A percentile compares a stretch with the other conserved stretches of the same genome.
Conservation (phyloP, 352 stramenopile genomes). For the Globisporangium canariense region DNA sequence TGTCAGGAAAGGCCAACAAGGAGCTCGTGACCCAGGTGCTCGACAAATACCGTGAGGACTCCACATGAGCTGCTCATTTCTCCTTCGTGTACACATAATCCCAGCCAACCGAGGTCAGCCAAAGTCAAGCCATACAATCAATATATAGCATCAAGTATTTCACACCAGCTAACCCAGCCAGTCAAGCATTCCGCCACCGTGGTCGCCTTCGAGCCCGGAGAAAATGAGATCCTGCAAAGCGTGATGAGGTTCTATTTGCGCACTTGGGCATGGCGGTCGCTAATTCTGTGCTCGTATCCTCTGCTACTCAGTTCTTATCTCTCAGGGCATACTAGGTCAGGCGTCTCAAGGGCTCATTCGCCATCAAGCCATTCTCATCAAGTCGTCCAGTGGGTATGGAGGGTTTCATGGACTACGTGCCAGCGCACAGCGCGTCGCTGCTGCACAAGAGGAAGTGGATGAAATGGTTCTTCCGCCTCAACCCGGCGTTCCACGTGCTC, state of each 20-base stretch:
- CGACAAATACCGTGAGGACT: constrained; percentile 29
- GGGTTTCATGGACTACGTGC: constrained; percentile 58
- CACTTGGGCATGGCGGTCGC: neutral
- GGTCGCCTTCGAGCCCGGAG: too few species aligned
- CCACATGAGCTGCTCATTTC: neutral
- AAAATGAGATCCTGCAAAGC: neutral
- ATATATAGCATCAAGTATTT: constrained; percentile 8
- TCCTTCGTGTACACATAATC: neutral
- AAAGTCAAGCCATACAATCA: neutral
- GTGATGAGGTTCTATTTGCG: neutral
- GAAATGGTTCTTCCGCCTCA: constrained; percentile 45
- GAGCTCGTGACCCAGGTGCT: constrained; percentile 37
- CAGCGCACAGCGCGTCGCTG: constrained; percentile 19
- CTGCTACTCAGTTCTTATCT: neutral
- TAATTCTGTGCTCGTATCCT: neutral
- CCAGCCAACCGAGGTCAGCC: constrained; percentile 1
- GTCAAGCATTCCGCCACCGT: neutral
- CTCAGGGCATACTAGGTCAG: too few species aligned
- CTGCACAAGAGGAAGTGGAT: constrained; percentile 42
- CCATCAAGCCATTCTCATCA: neutral
- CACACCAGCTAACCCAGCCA: neutral
- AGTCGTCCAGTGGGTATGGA: constrained; percentile 28
- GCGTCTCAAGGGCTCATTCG: neutral
- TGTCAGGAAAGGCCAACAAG: constrained; percentile 45
- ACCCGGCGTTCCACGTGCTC: constrained; percentile 45